A percentile compares a stretch with the other conserved stretches of the same genome.
Conservation (phyloP, 2,329 filamentous ascomycete genomes). For the Orbilia blumenaviensis region DNA sequence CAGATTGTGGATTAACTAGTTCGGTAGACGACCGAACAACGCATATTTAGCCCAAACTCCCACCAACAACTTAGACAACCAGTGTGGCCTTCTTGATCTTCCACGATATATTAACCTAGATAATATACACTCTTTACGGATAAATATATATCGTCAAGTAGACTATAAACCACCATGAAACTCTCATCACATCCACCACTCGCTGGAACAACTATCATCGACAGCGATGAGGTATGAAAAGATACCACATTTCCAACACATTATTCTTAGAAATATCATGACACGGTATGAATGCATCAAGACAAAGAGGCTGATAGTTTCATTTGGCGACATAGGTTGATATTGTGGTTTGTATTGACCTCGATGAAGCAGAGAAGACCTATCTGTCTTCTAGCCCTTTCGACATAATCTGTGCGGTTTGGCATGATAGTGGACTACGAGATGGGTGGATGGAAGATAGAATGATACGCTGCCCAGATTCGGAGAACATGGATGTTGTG, state of each 20-base stretch:
- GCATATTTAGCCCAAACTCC: neutral
- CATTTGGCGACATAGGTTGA: slow-evolving; percentile 20
- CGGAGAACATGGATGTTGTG: slow-evolving; percentile 17
- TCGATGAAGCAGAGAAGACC: neutral
- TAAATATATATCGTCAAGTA: neutral
- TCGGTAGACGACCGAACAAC: slow-evolving; percentile 22
- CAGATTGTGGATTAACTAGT: no score
- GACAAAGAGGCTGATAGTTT: neutral
- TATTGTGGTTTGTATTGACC: slow-evolving; percentile 38
- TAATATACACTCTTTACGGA: neutral
- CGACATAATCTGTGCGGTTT: slow-evolving; percentile 17
- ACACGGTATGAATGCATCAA: no score
- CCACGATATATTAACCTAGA: neutral
- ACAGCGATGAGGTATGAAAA: slow-evolving; percentile 38
- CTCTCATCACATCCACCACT: slow-evolving; percentile 45
- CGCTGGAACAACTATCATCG: slow-evolving; percentile 41
- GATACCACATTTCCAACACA: slow-evolving; percentile 29
- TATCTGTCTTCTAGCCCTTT: neutral
- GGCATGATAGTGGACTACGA: slow-evolving; percentile 28
- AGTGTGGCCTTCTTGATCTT: neutral
- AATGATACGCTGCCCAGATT: neutral
- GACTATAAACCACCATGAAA: slow-evolving; percentile 25
- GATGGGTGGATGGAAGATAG: slow-evolving; percentile 20
- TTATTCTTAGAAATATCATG: no score
- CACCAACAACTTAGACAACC: neutral